Evolutionary conservation across 306 rosid genomes (phyloP).

Genomic region (Arachis hypogaea): DNA sequence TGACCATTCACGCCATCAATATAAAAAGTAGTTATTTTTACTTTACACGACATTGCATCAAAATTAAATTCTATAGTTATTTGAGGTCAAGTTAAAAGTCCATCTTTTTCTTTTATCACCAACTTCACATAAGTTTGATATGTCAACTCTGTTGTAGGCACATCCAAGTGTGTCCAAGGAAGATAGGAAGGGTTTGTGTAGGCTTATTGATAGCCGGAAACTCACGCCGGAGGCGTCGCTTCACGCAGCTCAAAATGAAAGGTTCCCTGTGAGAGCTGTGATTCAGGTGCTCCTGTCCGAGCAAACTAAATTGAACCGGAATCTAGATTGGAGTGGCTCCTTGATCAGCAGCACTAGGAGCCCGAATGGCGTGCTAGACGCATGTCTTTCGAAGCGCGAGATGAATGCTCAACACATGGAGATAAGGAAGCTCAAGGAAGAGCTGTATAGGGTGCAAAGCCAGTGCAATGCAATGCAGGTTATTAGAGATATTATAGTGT

Average conservation of each 20-base stretch:
- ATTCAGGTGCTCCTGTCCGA: slow-evolving; percentile 84
- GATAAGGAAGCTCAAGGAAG: slow-evolving; percentile 76
- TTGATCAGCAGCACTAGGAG: slow-evolving; percentile 56
- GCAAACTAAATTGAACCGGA: slow-evolving; percentile 58
- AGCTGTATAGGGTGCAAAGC: slow-evolving; percentile 65
- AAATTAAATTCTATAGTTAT: no score
- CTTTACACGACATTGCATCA: no score
- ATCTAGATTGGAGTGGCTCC: slow-evolving; percentile 81
- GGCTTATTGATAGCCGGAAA: slow-evolving; percentile 79
- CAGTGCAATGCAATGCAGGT: slow-evolving; percentile 70
- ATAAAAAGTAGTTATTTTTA: no score
- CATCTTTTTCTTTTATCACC: no score
- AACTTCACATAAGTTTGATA: no score
- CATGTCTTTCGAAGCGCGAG: slow-evolving; percentile 75
- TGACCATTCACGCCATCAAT: no score
- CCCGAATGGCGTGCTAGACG: slow-evolving; percentile 54
- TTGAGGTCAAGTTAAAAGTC: no score
- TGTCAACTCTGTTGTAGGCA: slow-evolving; percentile 53
- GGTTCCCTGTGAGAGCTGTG: slow-evolving; percentile 86
- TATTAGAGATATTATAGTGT: no score
- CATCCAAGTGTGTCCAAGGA: slow-evolving; percentile 78
- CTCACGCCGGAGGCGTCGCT: slow-evolving; percentile 85
- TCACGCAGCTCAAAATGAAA: slow-evolving; percentile 90
- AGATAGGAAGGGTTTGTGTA: slow-evolving; percentile 78
- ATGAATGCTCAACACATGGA: slow-evolving; percentile 61